Conservation (phyloP, 441 rosid species). For the Brassica balearica region DNA sequence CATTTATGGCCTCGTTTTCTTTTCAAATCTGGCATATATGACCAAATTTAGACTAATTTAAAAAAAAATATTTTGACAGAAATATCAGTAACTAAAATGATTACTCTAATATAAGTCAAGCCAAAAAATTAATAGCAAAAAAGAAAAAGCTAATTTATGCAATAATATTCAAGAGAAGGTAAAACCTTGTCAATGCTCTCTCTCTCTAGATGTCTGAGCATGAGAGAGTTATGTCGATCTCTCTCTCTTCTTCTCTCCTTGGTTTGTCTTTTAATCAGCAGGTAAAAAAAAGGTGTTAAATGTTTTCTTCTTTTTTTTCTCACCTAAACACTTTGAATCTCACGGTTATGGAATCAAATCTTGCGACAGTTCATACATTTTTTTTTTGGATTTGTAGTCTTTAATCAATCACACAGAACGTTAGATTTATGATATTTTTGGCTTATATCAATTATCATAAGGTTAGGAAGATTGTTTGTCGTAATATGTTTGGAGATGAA, state of each 20-base stretch:
- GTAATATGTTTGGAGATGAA: constrained; percentile 20
- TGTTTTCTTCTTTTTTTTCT: neutral
- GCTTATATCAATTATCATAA: neutral
- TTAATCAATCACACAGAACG: constrained; percentile 10
- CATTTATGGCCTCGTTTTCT: neutral
- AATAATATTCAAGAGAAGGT: constrained; percentile 29
- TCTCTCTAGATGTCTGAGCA: constrained; percentile 23
- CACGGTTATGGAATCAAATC: neutral
- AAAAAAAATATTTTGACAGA: no score
- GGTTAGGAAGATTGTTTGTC: neutral
- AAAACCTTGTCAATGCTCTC: constrained; percentile 30
- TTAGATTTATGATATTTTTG: neutral
- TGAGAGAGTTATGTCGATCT: constrained; percentile 22
- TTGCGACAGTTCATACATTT: neutral
- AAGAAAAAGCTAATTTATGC: constrained; percentile 12
- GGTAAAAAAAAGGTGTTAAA: constrained; percentile 23
- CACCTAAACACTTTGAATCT: constrained; percentile 26
- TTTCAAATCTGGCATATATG: no score
- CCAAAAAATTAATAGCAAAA: constrained; percentile 12
- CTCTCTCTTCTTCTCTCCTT: constrained; percentile 23
- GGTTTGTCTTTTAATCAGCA: constrained; percentile 4
- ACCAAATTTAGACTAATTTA: no score
- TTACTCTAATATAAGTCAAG: neutral
- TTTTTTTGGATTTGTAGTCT: neutral
- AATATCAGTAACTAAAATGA: no score